phyloP scores from a whole-genome alignment of 2,329 filamentous ascomycete genomes.

The Penicillium capsulatum region DNA sequence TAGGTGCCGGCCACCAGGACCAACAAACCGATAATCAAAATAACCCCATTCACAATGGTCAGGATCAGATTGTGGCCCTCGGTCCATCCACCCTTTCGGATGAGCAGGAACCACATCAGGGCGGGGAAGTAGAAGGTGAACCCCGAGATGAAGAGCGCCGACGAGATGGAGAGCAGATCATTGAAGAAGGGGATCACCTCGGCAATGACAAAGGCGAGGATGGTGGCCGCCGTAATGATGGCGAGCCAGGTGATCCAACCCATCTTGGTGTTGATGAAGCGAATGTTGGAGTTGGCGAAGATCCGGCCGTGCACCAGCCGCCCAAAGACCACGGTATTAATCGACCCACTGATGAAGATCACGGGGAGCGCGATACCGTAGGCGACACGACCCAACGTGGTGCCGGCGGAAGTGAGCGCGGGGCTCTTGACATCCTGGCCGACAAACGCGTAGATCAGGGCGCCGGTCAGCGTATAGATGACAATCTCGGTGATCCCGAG shows the following conservation, averaged over 20 bases:
- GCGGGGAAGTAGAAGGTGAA: conserved; percentile 1
- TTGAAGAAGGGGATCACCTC: conserved; percentile 1
- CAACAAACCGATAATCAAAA: not conserved
- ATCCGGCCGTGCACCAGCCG: not conserved
- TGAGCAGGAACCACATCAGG: not conserved
- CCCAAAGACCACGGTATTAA: conserved; percentile 1
- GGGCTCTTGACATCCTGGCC: not conserved
- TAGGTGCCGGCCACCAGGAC: not conserved
- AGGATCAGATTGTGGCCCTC: not conserved
- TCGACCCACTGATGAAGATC: conserved; percentile 30
- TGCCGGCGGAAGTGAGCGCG: not conserved
- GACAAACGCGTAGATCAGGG: conserved; percentile 1
- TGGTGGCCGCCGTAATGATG: not conserved
- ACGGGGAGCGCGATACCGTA: conserved; percentile 5
- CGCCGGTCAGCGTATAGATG: not conserved
- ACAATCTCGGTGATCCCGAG: not conserved
- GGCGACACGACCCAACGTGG: not conserved
- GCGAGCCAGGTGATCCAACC: not conserved
- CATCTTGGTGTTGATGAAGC: conserved; percentile 2
- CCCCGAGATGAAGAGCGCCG: not conserved
- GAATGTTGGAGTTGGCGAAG: conserved; percentile 1
- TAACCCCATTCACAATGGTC: not conserved
- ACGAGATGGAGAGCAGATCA: not conserved
- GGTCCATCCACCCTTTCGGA: not conserved
- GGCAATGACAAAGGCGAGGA: not conserved